phyloP scores from a whole-genome alignment of 805 yeast species.

The Candida parachauliodes region DNA sequence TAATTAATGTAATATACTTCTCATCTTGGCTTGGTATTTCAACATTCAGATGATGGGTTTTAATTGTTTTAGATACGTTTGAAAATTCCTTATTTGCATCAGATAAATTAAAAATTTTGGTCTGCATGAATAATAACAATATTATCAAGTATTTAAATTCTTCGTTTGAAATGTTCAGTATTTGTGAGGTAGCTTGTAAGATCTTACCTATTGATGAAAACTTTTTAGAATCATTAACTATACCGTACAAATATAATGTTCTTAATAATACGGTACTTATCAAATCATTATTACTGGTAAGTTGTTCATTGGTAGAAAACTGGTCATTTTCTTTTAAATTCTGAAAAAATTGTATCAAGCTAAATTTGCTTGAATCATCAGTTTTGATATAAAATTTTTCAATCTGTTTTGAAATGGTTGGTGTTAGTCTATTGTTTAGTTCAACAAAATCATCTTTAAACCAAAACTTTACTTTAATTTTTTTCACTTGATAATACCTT shows the following conservation, averaged over 20 bases:
- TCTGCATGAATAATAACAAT: slow-evolving; percentile 41
- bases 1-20: slow-evolving; percentile 27
- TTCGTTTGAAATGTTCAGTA: not conserved
- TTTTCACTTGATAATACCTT: slow-evolving; percentile 80
- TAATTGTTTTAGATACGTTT: slow-evolving; percentile 31
- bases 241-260: slow-evolving; percentile 47
- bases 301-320: slow-evolving; percentile 17
- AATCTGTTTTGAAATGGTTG: slow-evolving; percentile 45
- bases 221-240: slow-evolving; percentile 40
- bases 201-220: slow-evolving; percentile 52
- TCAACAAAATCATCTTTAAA: slow-evolving; percentile 42
- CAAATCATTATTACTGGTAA: slow-evolving; percentile 49
- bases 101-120: slow-evolving; percentile 36
- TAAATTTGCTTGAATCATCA: slow-evolving; percentile 19
- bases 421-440: slow-evolving; percentile 51
- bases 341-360: slow-evolving; percentile 21
- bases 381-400: slow-evolving; percentile 19
- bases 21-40: slow-evolving; percentile 34
- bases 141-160: slow-evolving; percentile 43
- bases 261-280: slow-evolving; percentile 56
- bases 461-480: slow-evolving; percentile 54
- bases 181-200: slow-evolving; percentile 32
- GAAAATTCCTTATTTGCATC: slow-evolving; percentile 32
- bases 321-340: slow-evolving; percentile 16
- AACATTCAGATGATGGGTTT: slow-evolving; percentile 15